A percentile compares a stretch with the other conserved stretches of the same genome.
phyloP scores from a whole-genome alignment of 2,329 filamentous ascomycete genomes.

The Mollisia scopiformis region DNA sequence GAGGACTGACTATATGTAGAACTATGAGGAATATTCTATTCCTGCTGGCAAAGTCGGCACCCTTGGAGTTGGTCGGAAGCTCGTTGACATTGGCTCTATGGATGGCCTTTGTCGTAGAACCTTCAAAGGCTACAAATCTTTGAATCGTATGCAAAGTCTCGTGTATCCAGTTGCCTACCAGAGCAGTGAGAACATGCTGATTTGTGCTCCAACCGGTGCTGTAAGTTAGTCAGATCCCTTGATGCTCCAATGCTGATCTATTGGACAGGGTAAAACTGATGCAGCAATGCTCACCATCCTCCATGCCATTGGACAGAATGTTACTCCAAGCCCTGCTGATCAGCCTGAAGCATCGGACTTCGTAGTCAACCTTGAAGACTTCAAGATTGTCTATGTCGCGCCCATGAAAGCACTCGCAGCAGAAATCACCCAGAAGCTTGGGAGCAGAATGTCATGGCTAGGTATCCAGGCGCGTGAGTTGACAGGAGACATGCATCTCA shows the following conservation, averaged over 20 bases:
- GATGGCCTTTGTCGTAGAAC: slow-evolving; percentile 90
- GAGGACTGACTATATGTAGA: slow-evolving; percentile 49
- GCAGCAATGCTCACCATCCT: slow-evolving; percentile 96
- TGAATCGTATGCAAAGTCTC: slow-evolving; percentile 98
- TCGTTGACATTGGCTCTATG: slow-evolving; percentile 79
- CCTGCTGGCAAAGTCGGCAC: slow-evolving; percentile 81
- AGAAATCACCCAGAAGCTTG: slow-evolving; percentile 93
- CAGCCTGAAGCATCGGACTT: slow-evolving; percentile 76
- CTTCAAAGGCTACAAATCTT: slow-evolving; percentile 88
- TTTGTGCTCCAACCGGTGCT: slow-evolving; percentile 95
- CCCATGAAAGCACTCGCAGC: slow-evolving; percentile 98
- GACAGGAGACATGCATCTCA: slow-evolving; percentile 98
- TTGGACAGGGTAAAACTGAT: slow-evolving; percentile 81
- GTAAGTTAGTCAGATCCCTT: slow-evolving; percentile 44
- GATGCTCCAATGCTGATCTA: background rate
- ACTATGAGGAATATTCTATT: slow-evolving; percentile 88
- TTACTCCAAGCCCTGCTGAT: slow-evolving; percentile 78
- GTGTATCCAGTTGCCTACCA: slow-evolving; percentile 95
- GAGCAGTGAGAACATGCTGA: slow-evolving; percentile 97
- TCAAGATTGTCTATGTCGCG: slow-evolving; percentile 98
- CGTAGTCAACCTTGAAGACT: slow-evolving; percentile 80
- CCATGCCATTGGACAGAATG: slow-evolving; percentile 86
- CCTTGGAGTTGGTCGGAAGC: slow-evolving; percentile 70
- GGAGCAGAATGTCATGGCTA: slow-evolving; percentile 90
- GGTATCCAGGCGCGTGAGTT: slow-evolving; percentile 90